Conservation (phyloP, 441 rosid species). For the Adansonia grandidieri region DNA sequence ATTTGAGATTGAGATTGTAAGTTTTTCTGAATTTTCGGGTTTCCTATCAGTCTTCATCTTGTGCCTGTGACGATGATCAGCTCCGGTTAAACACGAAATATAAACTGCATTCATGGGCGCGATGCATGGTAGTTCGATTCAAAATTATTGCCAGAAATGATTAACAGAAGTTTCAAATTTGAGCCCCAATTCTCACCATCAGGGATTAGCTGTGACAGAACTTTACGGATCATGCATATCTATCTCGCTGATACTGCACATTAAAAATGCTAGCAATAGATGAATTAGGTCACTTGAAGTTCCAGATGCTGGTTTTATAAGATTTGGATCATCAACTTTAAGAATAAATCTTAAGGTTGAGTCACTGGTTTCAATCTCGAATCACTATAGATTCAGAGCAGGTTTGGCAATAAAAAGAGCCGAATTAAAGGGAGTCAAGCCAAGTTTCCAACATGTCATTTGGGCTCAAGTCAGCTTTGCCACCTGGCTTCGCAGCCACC, state of each 20-base stretch:
- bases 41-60: not conserved
- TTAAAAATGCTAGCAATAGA: not conserved
- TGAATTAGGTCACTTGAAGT: constrained; percentile 25
- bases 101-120: not conserved
- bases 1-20: not conserved
- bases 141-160: not conserved
- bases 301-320: not conserved
- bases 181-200: not conserved
- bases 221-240: no score
- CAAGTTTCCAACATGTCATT: not conserved
- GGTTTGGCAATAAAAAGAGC: not conserved
- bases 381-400: not conserved
- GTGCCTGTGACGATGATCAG: not conserved
- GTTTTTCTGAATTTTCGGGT: not conserved
- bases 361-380: not conserved
- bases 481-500: not conserved
- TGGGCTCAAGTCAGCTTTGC: not conserved
- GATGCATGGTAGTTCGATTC: not conserved
- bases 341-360: no score
- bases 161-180: not conserved
- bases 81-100: not conserved
- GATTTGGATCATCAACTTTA: not conserved
- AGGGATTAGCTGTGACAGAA: no score
- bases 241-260: not conserved
- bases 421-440: not conserved